Percentiles rank a stretch among this genome's conserved stretches.
Conservation (phyloP, 2,329 filamentous ascomycete species). For the Penicillium nordicum region DNA sequence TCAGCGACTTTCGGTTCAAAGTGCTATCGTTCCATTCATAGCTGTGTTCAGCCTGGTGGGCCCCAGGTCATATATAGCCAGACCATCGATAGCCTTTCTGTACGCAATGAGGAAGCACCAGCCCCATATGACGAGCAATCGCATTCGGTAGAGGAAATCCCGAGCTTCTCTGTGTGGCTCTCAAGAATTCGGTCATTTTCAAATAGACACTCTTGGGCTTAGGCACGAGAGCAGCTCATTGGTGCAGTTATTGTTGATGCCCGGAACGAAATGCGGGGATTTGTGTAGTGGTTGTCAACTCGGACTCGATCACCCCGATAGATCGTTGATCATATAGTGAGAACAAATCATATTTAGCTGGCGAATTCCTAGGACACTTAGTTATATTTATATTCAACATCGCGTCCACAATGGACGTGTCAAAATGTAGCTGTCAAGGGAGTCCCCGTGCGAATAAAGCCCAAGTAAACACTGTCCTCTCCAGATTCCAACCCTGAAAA, state of each 20-base stretch:
- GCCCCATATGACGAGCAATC: neutral
- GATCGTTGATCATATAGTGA: neutral
- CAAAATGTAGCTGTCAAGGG: neutral
- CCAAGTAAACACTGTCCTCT: neutral
- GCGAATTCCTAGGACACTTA: neutral
- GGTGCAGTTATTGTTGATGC: slow-evolving; percentile 27
- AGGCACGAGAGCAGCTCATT: slow-evolving; percentile 16
- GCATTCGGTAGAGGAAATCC: neutral
- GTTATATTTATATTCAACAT: neutral
- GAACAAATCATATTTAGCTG: too few relatives aligned
- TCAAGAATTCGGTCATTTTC: neutral
- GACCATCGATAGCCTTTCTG: neutral
- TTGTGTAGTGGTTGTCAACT: slow-evolving; percentile 2
- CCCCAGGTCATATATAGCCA: neutral
- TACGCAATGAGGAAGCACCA: neutral
- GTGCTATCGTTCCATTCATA: neutral
- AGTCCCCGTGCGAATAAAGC: neutral
- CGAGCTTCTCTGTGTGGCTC: neutral
- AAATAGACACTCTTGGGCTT: neutral
- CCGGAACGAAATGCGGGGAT: slow-evolving; percentile 17
- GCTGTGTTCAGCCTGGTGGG: neutral
- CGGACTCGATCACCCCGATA: slow-evolving; percentile 17
- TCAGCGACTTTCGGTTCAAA: neutral
- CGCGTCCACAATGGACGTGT: neutral
- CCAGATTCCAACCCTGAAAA: slow-evolving; percentile 8